These are phyloP conservation scores for Coriaria nepalensis DNA, from an alignment of 306 rosid genomes.

Conservation along the genomic window DNA sequence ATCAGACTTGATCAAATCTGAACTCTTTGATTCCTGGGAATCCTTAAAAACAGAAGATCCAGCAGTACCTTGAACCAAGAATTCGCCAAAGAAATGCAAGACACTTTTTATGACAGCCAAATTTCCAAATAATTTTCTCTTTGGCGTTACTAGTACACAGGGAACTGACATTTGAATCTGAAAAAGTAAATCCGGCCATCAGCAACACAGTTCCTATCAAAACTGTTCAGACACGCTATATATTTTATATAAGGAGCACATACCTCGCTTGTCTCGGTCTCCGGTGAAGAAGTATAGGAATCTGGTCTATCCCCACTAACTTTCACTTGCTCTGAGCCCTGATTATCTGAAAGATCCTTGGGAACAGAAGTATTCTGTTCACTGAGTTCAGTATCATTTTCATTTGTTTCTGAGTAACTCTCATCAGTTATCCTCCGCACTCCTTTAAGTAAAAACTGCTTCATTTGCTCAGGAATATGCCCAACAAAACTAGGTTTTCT, in stretches of 20 bases:
- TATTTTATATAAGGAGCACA: too few species aligned
- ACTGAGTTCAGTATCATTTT: constrained; percentile 38
- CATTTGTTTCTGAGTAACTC: constrained; percentile 49
- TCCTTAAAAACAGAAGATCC: constrained; percentile 79
- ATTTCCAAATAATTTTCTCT: constrained; percentile 87
- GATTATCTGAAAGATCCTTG: constrained; percentile 43
- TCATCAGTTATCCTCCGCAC: constrained; percentile 78
- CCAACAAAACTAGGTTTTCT: constrained; percentile 55
- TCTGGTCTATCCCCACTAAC: constrained; percentile 54
- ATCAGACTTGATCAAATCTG: constrained; percentile 49
- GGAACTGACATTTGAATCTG: constrained; percentile 81
- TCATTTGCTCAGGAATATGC: constrained; percentile 91
- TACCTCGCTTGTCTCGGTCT: constrained; percentile 82
- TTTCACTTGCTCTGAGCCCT: constrained; percentile 40
- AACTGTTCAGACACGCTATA: constrained; percentile 3
- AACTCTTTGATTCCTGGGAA: constrained; percentile 46
- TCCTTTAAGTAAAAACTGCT: constrained; percentile 74
- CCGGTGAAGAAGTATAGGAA: constrained; percentile 35
- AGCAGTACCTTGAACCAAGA: constrained; percentile 88
- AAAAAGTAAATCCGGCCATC: constrained; percentile 23
- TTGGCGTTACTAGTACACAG: constrained; percentile 73
- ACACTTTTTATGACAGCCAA: constrained; percentile 85
- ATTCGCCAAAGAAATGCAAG: constrained; percentile 82
- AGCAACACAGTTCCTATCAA: constrained; percentile 10
- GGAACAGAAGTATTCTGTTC: constrained; percentile 33